Evolutionary conservation across 192 early-diverging fungal genomes (phyloP).

Genomic region (Cetraspora pellucida): DNA sequence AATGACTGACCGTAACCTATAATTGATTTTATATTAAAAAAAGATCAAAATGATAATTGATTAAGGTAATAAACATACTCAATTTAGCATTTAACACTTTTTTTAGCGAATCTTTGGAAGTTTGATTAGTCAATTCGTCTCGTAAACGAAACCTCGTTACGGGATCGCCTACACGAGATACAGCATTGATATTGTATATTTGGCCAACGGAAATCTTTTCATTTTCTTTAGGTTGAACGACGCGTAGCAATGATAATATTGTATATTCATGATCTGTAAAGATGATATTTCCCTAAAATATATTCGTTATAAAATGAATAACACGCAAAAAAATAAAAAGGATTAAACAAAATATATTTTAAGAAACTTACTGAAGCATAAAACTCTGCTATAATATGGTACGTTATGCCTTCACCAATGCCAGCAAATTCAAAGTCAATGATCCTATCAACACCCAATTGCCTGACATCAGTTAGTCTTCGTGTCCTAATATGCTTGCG

Average conservation of each 20-base stretch:
- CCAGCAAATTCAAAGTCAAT: conserved; percentile 93
- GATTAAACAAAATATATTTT: not conserved
- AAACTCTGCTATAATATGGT: conserved; percentile 78
- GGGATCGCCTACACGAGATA: conserved; percentile 57
- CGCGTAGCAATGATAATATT: conserved; percentile 84
- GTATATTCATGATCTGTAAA: conserved; percentile 86
- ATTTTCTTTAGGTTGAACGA: conserved; percentile 80
- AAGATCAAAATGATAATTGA: not conserved
- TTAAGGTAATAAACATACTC: conserved; percentile 40
- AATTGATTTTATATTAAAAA: conserved; percentile 8
- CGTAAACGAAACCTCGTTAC: conserved; percentile 58
- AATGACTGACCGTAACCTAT: conserved; percentile 85
- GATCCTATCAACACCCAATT: conserved; percentile 89
- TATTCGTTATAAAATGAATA: conserved; percentile 3
- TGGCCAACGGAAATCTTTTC: conserved; percentile 83
- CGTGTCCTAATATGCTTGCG: conserved; percentile 90
- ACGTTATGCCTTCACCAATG: conserved; percentile 53
- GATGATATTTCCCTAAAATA: conserved; percentile 87
- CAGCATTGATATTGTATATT: conserved; percentile 66
- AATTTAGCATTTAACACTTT: conserved; percentile 62
- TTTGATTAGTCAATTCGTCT: conserved; percentile 56
- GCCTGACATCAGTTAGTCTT: conserved; percentile 73
- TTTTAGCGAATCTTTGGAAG: conserved; percentile 70
- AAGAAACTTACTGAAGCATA: conserved; percentile 64
- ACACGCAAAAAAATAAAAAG: not conserved